Conservation (phyloP, 768 basidiomycete genomes). For the Podaxis sp. region DNA sequence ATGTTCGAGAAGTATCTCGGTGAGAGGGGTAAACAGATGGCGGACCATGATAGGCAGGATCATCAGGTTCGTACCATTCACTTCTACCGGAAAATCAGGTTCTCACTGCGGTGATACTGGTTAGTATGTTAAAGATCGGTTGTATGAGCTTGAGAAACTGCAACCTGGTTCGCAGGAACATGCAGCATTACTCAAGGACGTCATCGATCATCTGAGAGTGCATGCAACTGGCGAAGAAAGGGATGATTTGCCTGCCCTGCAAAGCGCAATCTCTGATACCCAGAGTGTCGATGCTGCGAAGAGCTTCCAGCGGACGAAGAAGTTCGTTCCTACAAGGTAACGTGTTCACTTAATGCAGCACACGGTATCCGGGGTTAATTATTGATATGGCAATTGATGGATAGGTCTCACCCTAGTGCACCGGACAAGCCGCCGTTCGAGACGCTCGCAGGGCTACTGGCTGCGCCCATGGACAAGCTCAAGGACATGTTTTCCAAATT, state of each 20-base stretch:
- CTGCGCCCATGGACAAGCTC: conserved; percentile 56
- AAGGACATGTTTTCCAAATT: conserved; percentile 43
- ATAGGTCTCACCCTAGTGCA: conserved; percentile 46
- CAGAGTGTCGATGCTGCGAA: conserved; percentile 41
- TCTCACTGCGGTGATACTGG: background rate
- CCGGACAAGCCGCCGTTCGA: conserved; percentile 62
- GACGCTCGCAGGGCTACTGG: conserved; percentile 51
- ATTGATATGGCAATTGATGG: background rate
- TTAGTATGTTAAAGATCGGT: conserved; percentile 32
- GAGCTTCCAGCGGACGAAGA: conserved; percentile 53
- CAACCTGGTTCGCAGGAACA: conserved; percentile 41
- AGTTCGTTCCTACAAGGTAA: conserved; percentile 60
- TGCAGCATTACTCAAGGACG: conserved; percentile 34
- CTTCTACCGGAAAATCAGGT: background rate
- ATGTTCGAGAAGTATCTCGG: conserved; percentile 59
- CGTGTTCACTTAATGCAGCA: conserved; percentile 16
- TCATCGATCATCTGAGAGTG: conserved; percentile 46
- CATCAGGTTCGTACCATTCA: conserved; percentile 41
- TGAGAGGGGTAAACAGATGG: conserved; percentile 43
- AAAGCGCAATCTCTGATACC: conserved; percentile 42
- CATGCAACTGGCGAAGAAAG: conserved; percentile 58
- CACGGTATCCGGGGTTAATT: background rate
- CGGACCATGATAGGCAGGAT: conserved; percentile 54
- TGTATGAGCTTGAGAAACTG: conserved; percentile 46
- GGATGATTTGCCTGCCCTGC: conserved; percentile 53